These are phyloP conservation scores for Orbilia blumenaviensis DNA, from an alignment of 2,329 filamentous ascomycete genomes.

Conservation along the genomic window DNA sequence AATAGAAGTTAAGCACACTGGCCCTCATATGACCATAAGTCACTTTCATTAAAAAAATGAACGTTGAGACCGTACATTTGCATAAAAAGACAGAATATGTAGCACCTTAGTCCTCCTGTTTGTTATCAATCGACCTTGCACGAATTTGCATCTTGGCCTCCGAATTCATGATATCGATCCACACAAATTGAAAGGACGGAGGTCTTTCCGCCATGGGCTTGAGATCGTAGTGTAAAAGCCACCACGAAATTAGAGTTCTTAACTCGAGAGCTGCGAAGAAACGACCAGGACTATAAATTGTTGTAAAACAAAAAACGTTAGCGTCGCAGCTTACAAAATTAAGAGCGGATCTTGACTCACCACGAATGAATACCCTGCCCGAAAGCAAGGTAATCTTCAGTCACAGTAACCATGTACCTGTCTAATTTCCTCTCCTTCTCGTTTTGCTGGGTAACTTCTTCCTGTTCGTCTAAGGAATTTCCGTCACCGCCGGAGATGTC, in stretches of 20 bases:
- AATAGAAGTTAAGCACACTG: no score
- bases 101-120: background rate
- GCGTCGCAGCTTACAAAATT: background rate
- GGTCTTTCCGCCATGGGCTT: conserved; percentile 35
- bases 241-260: conserved; percentile 40
- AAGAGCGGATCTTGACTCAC: conserved; percentile 6
- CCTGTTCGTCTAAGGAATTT: conserved; percentile 15
- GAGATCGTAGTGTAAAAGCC: conserved; percentile 43
- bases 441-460: conserved; percentile 16
- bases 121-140: background rate
- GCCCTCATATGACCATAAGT: no score
- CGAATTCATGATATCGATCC: conserved; percentile 42
- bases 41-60: no score
- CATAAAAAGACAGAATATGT: background rate
- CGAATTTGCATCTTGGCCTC: conserved; percentile 43
- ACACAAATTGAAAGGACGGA: conserved; percentile 20
- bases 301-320: background rate
- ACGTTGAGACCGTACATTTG: no score
- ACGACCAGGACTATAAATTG: conserved; percentile 32
- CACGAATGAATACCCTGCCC: conserved; percentile 41
- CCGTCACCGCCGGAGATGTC: background rate
- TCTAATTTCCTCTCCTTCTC: conserved; percentile 43
- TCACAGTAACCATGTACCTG: conserved; percentile 50
- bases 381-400: conserved; percentile 46
- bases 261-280: conserved; percentile 47